These are phyloP conservation scores for Hyparrhenia diplandra DNA, from an alignment of 176 grass and related monocot species.

Conservation along the genomic window DNA sequence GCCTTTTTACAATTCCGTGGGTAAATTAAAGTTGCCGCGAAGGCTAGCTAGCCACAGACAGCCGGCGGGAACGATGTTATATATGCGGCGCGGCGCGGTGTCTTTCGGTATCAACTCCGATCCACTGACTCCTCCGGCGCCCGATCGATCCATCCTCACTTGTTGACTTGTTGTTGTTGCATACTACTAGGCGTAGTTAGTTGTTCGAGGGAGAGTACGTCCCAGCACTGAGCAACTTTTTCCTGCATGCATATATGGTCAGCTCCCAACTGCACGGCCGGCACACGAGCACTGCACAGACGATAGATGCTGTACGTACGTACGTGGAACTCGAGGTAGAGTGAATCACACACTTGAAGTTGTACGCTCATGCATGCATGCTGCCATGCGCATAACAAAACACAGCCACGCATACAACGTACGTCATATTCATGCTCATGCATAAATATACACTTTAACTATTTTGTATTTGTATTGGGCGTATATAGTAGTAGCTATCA, in stretches of 20 bases:
- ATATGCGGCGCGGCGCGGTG: not conserved
- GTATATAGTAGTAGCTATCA: conserved; percentile 7
- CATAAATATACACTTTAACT: not conserved
- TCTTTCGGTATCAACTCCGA: conserved; percentile 35
- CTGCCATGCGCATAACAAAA: too few relatives aligned
- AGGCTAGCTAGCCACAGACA: not conserved
- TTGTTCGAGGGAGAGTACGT: too few relatives aligned
- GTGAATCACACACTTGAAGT: not conserved
- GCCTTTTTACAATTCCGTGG: not conserved
- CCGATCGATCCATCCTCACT: not conserved
- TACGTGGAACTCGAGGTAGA: not conserved
- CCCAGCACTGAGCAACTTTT: too few relatives aligned
- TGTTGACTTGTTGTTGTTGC: not conserved
- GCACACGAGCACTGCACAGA: not conserved
- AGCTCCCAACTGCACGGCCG: not conserved
- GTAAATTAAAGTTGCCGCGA: conserved; percentile 12
- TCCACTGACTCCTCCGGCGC: not conserved
- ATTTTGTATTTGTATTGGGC: not conserved
- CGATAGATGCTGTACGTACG: not conserved
- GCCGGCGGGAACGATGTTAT: not conserved
- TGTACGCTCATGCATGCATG: not conserved
- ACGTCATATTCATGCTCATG: too few relatives aligned
- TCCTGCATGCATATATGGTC: not conserved
- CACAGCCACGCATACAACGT: too few relatives aligned
- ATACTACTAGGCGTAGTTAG: too few relatives aligned